These are phyloP conservation scores for Abelmoschus esculentus DNA, from an alignment of 345 rosid genomes.

Conservation along the genomic window DNA sequence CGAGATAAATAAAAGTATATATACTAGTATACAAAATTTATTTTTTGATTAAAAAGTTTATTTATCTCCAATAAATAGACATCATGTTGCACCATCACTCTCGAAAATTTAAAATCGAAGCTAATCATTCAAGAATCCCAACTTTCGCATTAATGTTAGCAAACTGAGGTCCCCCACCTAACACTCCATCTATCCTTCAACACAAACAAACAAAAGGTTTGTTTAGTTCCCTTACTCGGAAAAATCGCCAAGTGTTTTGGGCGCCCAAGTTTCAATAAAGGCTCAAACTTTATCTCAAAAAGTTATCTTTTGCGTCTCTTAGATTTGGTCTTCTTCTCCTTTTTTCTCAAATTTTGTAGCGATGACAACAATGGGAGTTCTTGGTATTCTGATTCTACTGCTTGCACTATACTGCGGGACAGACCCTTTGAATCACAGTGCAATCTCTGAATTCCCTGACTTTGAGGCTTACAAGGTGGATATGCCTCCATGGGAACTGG, in stretches of 20 bases:
- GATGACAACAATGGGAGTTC: constrained; percentile 25
- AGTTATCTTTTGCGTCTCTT: not conserved
- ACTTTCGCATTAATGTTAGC: not conserved
- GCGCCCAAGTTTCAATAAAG: not conserved
- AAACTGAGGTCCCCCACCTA: not conserved
- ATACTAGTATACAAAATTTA: too few relatives aligned
- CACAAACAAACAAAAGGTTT: not conserved
- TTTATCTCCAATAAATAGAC: too few relatives aligned
- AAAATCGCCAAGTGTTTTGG: not conserved
- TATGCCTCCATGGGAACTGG: constrained; percentile 39
- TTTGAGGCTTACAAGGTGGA: constrained; percentile 40
- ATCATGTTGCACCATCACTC: too few relatives aligned
- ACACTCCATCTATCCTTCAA: not conserved
- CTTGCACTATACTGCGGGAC: constrained; percentile 62
- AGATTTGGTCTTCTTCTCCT: too few relatives aligned
- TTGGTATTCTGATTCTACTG: constrained; percentile 40
- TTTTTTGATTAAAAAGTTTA: too few relatives aligned
- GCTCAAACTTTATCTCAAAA: not conserved
- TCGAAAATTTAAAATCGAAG: not conserved
- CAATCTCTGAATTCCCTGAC: constrained; percentile 56
- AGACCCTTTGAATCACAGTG: constrained; percentile 80
- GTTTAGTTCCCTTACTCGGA: not conserved
- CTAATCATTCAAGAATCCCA: not conserved
- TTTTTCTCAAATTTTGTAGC: not conserved
- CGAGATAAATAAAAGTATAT: too few relatives aligned